phyloP scores from a whole-genome alignment of 1,284 basidiomycete species.

The Serendipita sp. region DNA sequence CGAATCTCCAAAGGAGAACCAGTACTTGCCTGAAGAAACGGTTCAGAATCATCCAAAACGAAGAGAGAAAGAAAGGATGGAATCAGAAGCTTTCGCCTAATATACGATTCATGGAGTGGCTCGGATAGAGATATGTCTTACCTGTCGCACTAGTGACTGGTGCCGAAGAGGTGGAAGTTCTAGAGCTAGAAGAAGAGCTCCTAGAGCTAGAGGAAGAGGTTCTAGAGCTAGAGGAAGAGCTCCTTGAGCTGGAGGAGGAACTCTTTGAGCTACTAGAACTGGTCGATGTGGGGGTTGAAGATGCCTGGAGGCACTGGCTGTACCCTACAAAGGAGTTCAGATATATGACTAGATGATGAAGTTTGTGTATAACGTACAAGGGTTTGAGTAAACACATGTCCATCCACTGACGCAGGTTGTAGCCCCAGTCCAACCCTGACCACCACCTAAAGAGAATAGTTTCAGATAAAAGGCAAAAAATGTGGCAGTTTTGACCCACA shows the following conservation, averaged over 20 bases:
- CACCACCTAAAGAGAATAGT: background rate
- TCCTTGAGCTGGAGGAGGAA: background rate
- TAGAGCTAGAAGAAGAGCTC: background rate
- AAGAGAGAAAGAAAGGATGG: no score
- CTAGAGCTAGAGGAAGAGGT: background rate
- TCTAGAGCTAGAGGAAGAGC: background rate
- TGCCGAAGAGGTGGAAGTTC: background rate
- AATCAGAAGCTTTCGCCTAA: no score
- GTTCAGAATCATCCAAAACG: background rate
- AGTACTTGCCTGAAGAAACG: background rate
- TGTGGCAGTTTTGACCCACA: background rate
- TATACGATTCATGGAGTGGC: no score
- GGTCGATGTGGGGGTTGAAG: background rate
- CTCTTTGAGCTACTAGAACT: background rate
- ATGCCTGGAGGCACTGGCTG: background rate
- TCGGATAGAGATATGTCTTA: no score
- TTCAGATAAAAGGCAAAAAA: background rate
- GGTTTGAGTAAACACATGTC: background rate
- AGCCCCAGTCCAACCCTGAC: background rate
- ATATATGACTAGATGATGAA: background rate
- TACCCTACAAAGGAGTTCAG: background rate
- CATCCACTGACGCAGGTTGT: background rate
- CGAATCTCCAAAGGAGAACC: conserved; percentile 14
- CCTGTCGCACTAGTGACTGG: background rate
- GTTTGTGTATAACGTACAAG: background rate